Evolutionary conservation across 768 basidiomycete species (phyloP).

Genomic region (Suillus clintonianus): DNA sequence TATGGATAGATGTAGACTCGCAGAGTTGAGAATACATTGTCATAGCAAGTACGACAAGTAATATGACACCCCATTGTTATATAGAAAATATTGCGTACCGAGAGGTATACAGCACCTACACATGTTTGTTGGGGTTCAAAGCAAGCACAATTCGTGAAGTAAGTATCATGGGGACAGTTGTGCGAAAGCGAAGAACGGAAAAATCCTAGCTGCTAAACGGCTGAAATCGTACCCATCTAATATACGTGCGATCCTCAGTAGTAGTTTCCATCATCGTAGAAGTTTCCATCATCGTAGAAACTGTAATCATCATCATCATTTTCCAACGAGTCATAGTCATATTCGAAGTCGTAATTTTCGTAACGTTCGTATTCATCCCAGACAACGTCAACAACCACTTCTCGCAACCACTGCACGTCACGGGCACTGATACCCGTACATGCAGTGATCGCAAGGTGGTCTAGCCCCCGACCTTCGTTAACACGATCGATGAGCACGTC

Average conservation of each 20-base stretch:
- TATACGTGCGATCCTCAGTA: neutral
- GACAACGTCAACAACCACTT: slow-evolving; percentile 1
- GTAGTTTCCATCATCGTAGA: neutral
- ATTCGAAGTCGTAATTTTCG: neutral
- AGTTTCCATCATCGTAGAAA: neutral
- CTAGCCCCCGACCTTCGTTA: slow-evolving; percentile 1
- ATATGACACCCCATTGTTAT: neutral
- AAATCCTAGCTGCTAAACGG: neutral
- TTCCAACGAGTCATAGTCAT: neutral
- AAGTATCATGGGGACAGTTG: neutral
- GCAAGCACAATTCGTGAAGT: neutral
- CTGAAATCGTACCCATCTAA: neutral
- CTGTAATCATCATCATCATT: neutral
- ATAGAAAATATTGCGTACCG: neutral
- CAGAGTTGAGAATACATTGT: neutral
- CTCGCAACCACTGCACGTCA: neutral
- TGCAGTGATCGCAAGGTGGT: neutral
- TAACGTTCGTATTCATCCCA: slow-evolving; percentile 1
- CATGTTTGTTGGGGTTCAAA: neutral
- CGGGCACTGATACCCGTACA: neutral
- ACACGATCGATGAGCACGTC: slow-evolving; percentile 7
- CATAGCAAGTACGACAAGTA: neutral
- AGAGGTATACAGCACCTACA: too few relatives aligned
- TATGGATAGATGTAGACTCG: neutral
- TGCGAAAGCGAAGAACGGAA: neutral